A percentile compares a stretch with the other conserved stretches of the same genome.
Evolutionary conservation across 208 protist species (phyloP).

Genomic region (Porcisia hertigi): DNA sequence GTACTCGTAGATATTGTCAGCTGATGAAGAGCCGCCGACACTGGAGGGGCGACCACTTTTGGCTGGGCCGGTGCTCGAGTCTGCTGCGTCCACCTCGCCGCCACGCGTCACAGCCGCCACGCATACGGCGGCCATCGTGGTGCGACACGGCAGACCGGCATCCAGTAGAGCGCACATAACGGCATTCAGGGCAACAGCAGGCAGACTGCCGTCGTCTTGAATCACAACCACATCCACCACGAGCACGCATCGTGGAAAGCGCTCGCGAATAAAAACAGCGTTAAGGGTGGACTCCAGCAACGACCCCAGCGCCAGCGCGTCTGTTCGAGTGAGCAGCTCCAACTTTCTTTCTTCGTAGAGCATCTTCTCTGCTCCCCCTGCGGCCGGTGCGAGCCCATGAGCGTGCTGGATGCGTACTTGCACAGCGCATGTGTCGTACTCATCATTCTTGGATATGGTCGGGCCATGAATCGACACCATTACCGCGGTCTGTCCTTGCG

Average conservation of each 20-base stretch:
- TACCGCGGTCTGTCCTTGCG: conserved; percentile 73
- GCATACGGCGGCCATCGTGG: conserved; percentile 75
- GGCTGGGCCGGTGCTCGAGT: not conserved
- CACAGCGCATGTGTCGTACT: conserved; percentile 46
- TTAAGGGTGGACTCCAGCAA: conserved; percentile 44
- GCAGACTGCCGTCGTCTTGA: conserved; percentile 71
- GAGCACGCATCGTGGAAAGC: conserved; percentile 63
- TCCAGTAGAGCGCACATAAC: conserved; percentile 85
- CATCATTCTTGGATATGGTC: conserved; percentile 40
- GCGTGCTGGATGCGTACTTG: conserved; percentile 32
- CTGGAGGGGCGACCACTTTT: not conserved
- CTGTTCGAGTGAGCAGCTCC: conserved; percentile 30
- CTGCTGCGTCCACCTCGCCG: not conserved
- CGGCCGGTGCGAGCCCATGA: conserved; percentile 31
- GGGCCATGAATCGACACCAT: conserved; percentile 74
- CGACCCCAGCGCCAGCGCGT: conserved; percentile 51
- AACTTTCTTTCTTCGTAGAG: conserved; percentile 40
- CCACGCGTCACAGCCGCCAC: conserved; percentile 32
- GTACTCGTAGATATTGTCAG: conserved; percentile 13
- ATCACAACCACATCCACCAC: conserved; percentile 69
- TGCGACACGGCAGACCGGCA: conserved; percentile 79
- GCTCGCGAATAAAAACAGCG: conserved; percentile 56
- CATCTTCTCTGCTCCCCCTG: conserved; percentile 57
- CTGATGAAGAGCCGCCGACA: not conserved
- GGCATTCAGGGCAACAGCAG: conserved; percentile 76